Evolutionary conservation across 140 eudicot species (phyloP), one percentile per base, ranked within the genome.

Genomic region (Bidens hawaiensis): DNA sequence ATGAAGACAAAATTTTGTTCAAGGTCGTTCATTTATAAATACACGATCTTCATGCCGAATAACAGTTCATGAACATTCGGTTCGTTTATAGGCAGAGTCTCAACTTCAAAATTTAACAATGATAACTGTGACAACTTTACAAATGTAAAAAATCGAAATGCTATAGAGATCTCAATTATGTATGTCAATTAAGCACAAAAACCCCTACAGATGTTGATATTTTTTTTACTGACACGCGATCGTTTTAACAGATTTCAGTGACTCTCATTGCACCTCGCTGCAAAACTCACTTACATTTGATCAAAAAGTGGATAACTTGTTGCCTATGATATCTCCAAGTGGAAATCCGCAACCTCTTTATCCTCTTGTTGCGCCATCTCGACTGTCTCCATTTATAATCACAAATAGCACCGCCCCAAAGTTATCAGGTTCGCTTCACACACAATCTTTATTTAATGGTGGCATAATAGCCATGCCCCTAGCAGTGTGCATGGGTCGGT

Each of bases 301-400:
- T 28, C 52, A 57, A 72, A 81, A 60, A 65, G 75, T 16, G 25
- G 85, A 79, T 75, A 76, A 38, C 50, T 77, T 86, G 47, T 62
- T 89, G 67, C 95, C 97, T 1, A 31, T 70, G 58, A 93, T 54
- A 51, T 80, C 96, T 69, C 99, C 99, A 27, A 73, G 71, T 7
- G 81, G 84, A 51, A 71, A 88, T 78, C 99, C 99, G 62, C 82
- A 77, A 78, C 99, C 99, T 14, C 76, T 87, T 67, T 74, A 84
- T 77, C 99, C 99, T 69, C 79, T 88, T 78, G 85, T 87, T 47
- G 93, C 96, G 42, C 99, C 99, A 42, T 88, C 99, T 65, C 99
- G 93, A 16, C 71, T 80, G 72, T 67, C 87, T 52, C 99, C 96
- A 33, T 93, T 88, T 78, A 88, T 96, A 43, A 88, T 88, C 72